phyloP scores from a whole-genome alignment of 2,329 filamentous ascomycete species.

The Trichoderma oligosporum region DNA sequence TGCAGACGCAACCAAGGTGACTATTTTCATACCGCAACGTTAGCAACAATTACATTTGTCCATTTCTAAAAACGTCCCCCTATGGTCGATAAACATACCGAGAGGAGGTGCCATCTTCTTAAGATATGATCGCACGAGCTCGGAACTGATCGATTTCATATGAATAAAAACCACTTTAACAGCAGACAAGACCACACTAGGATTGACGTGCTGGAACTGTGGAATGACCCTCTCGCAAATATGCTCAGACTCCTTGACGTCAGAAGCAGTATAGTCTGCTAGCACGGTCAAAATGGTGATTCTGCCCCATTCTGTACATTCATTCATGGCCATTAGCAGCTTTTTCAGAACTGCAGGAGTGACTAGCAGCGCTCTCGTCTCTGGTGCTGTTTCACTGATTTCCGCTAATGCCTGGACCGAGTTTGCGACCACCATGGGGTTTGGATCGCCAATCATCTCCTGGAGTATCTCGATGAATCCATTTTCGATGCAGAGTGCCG shows the following conservation, averaged over 20 bases:
- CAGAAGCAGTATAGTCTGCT: slow-evolving; percentile 80
- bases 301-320: slow-evolving; percentile 97
- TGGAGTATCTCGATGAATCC: slow-evolving; percentile 92
- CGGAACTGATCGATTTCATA: slow-evolving; percentile 78
- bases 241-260: slow-evolving; percentile 94
- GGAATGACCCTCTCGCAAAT: slow-evolving; percentile 95
- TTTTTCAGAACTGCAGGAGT: slow-evolving; percentile 85
- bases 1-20: slow-evolving; percentile 90
- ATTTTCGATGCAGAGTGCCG: slow-evolving; percentile 89
- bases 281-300: slow-evolving; percentile 89
- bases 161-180: slow-evolving; percentile 97
- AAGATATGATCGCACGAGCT: slow-evolving; percentile 78
- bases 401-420: slow-evolving; percentile 90
- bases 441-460: slow-evolving; percentile 94
- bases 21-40: slow-evolving; percentile 42
- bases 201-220: slow-evolving; percentile 98
- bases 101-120: slow-evolving; percentile 99
- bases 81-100: slow-evolving; percentile 50
- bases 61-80: background rate
- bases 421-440: slow-evolving; percentile 99
- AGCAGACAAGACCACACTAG: slow-evolving; percentile 92
- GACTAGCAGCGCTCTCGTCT: slow-evolving; percentile 81
- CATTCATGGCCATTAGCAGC: slow-evolving; percentile 90
- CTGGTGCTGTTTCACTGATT: slow-evolving; percentile 84
- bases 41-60: background rate